These are phyloP conservation scores for Rhodotorula sp. DNA, from an alignment of 1,284 basidiomycete species.

Conservation along the genomic window DNA sequence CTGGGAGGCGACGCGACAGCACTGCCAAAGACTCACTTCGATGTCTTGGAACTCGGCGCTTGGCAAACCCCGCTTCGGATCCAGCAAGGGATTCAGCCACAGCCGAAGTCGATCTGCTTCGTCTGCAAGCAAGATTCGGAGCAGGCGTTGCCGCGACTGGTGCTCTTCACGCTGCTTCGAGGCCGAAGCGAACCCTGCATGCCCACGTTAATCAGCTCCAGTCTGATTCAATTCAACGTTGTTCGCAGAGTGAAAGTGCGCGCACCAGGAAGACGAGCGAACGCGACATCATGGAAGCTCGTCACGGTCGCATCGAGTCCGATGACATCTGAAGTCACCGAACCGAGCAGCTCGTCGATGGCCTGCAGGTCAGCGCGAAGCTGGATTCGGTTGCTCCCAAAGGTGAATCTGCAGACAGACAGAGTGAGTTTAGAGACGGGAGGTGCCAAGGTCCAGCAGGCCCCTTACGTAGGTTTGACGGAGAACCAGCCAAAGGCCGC, in stretches of 20 bases:
- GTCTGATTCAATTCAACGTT: no score
- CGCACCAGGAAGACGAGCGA: constrained; percentile 15
- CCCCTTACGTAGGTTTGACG: constrained; percentile 74
- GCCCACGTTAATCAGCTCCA: no score
- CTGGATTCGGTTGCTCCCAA: constrained; percentile 86
- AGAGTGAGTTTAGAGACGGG: not conserved
- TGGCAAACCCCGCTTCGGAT: constrained; percentile 66
- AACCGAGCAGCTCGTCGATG: constrained; percentile 60
- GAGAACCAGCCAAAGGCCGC: constrained; percentile 90
- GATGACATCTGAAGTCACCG: constrained; percentile 40
- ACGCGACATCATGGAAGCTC: constrained; percentile 31
- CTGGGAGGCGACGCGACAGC: constrained; percentile 48
- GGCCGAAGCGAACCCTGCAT: not conserved
- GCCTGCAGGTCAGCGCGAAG: constrained; percentile 84
- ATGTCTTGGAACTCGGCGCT: constrained; percentile 45
- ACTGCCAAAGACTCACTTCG: constrained; percentile 24
- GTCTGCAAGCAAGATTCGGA: constrained; percentile 82
- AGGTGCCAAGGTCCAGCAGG: fast-evolving
- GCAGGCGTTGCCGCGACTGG: constrained; percentile 65
- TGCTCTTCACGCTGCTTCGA: constrained; percentile 53
- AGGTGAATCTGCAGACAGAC: constrained; percentile 72
- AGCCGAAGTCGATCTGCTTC: constrained; percentile 83
- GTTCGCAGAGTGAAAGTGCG: no score
- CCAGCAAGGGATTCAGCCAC: constrained; percentile 86
- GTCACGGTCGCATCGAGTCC: constrained; percentile 36